Conservation (phyloP, 2,329 filamentous ascomycete species). For the Epichloe baconii region DNA sequence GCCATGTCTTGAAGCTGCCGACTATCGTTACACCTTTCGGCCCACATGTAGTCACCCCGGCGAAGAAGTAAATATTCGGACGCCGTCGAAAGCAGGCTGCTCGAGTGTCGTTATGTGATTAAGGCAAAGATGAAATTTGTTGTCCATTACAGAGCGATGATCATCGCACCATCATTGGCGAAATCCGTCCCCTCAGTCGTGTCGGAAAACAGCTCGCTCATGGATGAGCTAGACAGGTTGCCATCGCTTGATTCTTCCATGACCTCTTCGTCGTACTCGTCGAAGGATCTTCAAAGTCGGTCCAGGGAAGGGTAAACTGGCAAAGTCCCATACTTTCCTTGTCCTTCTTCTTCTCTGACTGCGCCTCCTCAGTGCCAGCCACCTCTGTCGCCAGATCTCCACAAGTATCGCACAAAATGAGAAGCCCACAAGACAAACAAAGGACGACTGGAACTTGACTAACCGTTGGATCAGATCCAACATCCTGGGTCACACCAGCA, state of each 20-base stretch:
- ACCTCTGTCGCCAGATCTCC: constrained; percentile 15
- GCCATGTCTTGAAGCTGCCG: neutral
- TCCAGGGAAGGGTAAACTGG: constrained; percentile 15
- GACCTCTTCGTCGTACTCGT: constrained; percentile 27
- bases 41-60: neutral
- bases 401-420: constrained; percentile 31
- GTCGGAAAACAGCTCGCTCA: constrained; percentile 9
- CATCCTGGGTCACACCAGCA: constrained; percentile 92
- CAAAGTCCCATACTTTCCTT: constrained; percentile 16
- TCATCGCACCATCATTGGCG: constrained; percentile 12
- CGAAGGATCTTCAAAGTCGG: constrained; percentile 18
- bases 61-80: neutral
- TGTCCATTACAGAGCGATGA: neutral
- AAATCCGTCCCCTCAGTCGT: constrained; percentile 10
- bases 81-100: neutral
- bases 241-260: constrained; percentile 9
- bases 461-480: constrained; percentile 97
- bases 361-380: constrained; percentile 4
- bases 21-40: neutral
- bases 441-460: constrained; percentile 41
- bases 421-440: constrained; percentile 33
- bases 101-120: neutral
- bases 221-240: neutral
- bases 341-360: constrained; percentile 2
- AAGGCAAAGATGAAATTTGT: neutral